Conservation (phyloP, 305 asterid genomes). For the Striga hermonthica region DNA sequence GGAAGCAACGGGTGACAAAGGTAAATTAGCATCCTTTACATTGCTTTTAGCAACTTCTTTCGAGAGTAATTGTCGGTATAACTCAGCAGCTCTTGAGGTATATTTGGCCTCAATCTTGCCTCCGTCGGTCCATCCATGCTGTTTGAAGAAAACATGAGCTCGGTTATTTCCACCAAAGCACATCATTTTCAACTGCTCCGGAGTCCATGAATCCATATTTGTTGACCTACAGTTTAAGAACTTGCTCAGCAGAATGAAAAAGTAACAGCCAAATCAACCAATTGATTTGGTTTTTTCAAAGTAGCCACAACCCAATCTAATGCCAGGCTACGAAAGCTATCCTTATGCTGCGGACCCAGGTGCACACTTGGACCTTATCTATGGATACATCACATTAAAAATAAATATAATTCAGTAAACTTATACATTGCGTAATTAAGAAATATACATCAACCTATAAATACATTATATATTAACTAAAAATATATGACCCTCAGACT, state of each 20-base stretch:
- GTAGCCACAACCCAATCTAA: too few species aligned
- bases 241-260: not conserved
- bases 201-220: slow-evolving; percentile 94
- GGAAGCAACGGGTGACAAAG: slow-evolving; percentile 74
- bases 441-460: too few species aligned
- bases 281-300: too few species aligned
- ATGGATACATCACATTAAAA: too few species aligned
- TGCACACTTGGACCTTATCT: too few species aligned
- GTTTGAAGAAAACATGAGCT: slow-evolving; percentile 93
- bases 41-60: slow-evolving; percentile 93
- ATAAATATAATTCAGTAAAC: too few species aligned
- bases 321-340: too few species aligned
- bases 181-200: slow-evolving; percentile 97
- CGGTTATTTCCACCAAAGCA: slow-evolving; percentile 94
- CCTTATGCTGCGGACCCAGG: too few species aligned
- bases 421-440: too few species aligned
- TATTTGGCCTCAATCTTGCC: slow-evolving; percentile 97
- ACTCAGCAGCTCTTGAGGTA: slow-evolving; percentile 96
- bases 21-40: slow-evolving; percentile 66
- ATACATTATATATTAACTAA: too few species aligned
- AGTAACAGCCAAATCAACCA: not conserved
- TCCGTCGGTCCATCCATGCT: slow-evolving; percentile 97
- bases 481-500: too few species aligned
- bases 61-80: slow-evolving; percentile 80
- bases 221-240: slow-evolving; percentile 60